Evolutionary conservation across 257 asterid genomes (phyloP).

Genomic region (Nicotiana noctiflora): DNA sequence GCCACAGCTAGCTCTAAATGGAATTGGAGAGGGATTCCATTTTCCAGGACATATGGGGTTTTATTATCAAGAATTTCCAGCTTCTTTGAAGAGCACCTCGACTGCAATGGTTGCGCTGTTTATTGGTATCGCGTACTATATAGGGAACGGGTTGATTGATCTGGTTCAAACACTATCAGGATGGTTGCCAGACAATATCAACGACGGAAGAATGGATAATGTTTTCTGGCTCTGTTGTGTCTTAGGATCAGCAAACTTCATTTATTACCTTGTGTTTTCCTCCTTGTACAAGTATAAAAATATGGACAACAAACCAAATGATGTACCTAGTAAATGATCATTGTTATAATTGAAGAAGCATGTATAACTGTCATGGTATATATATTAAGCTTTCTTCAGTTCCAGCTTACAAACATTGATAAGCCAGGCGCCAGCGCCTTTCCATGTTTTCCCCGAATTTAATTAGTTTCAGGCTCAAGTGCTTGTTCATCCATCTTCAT

Average conservation of each 20-base stretch:
- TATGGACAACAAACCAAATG: slow-evolving; percentile 4
- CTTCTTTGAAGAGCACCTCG: slow-evolving; percentile 24
- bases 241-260: slow-evolving; percentile 39
- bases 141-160: slow-evolving; percentile 25
- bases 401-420: neutral
- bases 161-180: slow-evolving; percentile 28
- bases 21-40: slow-evolving; percentile 32
- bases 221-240: slow-evolving; percentile 58
- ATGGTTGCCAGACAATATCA: slow-evolving; percentile 64
- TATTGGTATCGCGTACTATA: slow-evolving; percentile 24
- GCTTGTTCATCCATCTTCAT: too few species aligned
- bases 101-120: slow-evolving; percentile 26
- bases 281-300: slow-evolving; percentile 19
- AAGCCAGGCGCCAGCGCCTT: neutral
- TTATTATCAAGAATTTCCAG: slow-evolving; percentile 32
- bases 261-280: slow-evolving; percentile 41
- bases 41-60: slow-evolving; percentile 28
- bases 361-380: neutral
- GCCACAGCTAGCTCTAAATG: slow-evolving; percentile 38
- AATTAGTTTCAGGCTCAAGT: too few species aligned
- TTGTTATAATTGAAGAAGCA: neutral
- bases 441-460: too few species aligned
- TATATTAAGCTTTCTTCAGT: neutral
- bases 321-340: neutral
- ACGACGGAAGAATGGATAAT: slow-evolving; percentile 58